A percentile compares a stretch with the other conserved stretches of the same genome.
Conservation (phyloP, 2,329 filamentous ascomycete species). For the Grosmannia huntii region DNA sequence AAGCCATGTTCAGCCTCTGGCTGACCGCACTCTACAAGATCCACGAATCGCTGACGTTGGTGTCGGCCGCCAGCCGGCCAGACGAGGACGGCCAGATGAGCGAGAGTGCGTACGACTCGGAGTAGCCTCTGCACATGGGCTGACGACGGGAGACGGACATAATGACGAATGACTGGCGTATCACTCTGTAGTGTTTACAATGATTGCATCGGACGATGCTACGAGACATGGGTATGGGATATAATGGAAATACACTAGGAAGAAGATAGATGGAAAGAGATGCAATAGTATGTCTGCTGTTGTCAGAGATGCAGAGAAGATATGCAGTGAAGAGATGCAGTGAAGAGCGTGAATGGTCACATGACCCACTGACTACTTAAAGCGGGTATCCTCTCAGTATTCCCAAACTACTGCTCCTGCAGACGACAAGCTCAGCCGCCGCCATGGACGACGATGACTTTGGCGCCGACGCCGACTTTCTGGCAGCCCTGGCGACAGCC, state of each 20-base stretch:
- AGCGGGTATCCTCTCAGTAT: background rate
- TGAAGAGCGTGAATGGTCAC: no score
- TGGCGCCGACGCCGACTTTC: constrained; percentile 42
- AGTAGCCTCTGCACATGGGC: no score
- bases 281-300: no score
- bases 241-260: background rate
- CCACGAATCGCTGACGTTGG: constrained; percentile 25
- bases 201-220: background rate
- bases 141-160: background rate
- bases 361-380: background rate
- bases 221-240: background rate
- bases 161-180: background rate
- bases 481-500: constrained; percentile 41
- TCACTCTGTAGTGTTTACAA: background rate
- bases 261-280: background rate
- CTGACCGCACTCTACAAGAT: constrained; percentile 33
- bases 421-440: background rate
- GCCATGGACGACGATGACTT: constrained; percentile 36
- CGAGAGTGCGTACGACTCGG: constrained; percentile 22
- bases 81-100: constrained; percentile 12
- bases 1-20: constrained; percentile 38
- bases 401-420: background rate
- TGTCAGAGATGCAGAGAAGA: no score
- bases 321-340: no score
- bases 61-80: constrained; percentile 10